Base-by-base conservation (phyloP, 192 early-diverging fungal species). In the Geranomyces michiganensis region DNA sequence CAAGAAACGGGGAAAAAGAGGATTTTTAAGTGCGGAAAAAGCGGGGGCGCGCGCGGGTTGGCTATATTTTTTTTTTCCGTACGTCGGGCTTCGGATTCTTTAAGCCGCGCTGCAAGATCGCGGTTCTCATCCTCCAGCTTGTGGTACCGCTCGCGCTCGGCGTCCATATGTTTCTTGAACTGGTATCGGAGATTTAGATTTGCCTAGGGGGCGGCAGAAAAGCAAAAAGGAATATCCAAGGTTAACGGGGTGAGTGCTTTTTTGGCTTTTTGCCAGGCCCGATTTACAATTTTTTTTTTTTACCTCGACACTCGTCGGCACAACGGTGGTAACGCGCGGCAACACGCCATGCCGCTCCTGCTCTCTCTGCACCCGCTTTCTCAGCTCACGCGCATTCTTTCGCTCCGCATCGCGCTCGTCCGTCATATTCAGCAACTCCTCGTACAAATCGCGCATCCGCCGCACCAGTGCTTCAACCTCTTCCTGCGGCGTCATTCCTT, bases 161-260 rank as follows among this genome's bases (percentile, higher is more conserved):
- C 13, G 29, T 72, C 62, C 24, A 72, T 22, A 8, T 21, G 21
- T 36, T 55, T 62, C 44, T 62, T 72, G 47, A 72, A 72, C 46
- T 72, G 70, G 41, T 72, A 72, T 36, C 70, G 70, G 17, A 72
- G 70, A 30, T 72, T 72, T 14, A 72, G 47, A 59, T 72, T 72
- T 4, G 70, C 70, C 70, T 72, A 31, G 21, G 29, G 5, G 6
- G 31, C 6, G 14, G 30, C 19, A 43, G 3, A 45, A 46, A 32
- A 29, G 17, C 7, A 27, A 17, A 32, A 32, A 24, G 15, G 29
- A 27, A 19, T 60, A 8, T n/a, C n/a, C n/a, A n/a, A n/a, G n/a
- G n/a, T n/a, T n/a, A n/a, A n/a, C n/a, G n/a, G n/a, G n/a, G n/a
- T n/a, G n/a, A n/a, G n/a, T n/a, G n/a, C 46, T 14, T 47, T 47